These are phyloP conservation scores for Rhodotorula sp. DNA, from an alignment of 1,284 basidiomycete species.

Conservation along the genomic window DNA sequence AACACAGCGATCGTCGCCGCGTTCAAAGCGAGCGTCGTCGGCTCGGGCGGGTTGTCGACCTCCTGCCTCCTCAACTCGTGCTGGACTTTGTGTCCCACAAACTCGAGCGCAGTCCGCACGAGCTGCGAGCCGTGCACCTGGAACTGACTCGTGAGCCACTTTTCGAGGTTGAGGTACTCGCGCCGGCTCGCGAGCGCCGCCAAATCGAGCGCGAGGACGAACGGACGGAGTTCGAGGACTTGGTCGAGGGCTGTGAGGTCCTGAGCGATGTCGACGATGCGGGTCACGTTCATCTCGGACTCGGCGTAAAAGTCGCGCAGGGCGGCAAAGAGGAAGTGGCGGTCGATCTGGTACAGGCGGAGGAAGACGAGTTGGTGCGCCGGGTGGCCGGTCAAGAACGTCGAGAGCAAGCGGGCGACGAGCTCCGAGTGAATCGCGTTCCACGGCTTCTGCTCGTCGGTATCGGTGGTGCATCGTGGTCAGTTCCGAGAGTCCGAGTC, in stretches of 20 bases:
- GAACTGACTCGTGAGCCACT: conserved; percentile 90
- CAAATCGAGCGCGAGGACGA: conserved; percentile 79
- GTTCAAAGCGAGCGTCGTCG: conserved; percentile 75
- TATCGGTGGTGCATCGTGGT: background rate
- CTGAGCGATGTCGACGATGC: conserved; percentile 92
- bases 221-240: conserved; percentile 80
- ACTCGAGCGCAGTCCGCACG: conserved; percentile 78
- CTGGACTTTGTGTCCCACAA: conserved; percentile 87
- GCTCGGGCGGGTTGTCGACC: conserved; percentile 63
- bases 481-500: too few relatives aligned
- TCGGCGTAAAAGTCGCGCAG: conserved; percentile 90
- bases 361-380: conserved; percentile 96
- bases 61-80: conserved; percentile 79
- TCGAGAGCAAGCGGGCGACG: conserved; percentile 76
- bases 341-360: conserved; percentile 88
- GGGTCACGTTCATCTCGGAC: conserved; percentile 86
- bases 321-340: conserved; percentile 76
- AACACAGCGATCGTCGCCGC: conserved; percentile 88
- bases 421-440: conserved; percentile 82
- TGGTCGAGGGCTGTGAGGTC: conserved; percentile 91
- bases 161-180: conserved; percentile 92
- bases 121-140: conserved; percentile 78
- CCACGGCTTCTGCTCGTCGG: conserved; percentile 67
- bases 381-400: conserved; percentile 90
- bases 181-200: conserved; percentile 88